Conservation (phyloP, 805 yeast species). For the Yarrowia bubula region DNA sequence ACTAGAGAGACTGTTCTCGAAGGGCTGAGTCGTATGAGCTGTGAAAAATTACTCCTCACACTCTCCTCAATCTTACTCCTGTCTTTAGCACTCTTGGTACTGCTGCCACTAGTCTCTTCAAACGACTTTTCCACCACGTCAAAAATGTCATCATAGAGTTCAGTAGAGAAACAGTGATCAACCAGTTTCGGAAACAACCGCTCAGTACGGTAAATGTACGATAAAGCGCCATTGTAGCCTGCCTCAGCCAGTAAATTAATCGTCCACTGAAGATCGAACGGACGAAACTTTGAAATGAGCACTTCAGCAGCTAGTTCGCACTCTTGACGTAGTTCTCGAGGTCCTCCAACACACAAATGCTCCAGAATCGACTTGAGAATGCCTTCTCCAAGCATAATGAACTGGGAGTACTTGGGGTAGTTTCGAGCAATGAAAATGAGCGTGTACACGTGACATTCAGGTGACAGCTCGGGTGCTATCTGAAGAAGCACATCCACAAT, state of each 20-base stretch:
- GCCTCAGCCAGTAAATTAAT: constrained; percentile 53
- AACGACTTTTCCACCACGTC: constrained; percentile 32
- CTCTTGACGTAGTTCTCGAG: constrained; percentile 47
- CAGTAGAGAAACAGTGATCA: constrained; percentile 46
- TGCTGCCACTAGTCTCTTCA: constrained; percentile 9
- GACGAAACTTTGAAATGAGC: constrained; percentile 63
- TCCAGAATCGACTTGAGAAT: constrained; percentile 50
- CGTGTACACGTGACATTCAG: constrained; percentile 41
- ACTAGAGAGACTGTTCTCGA: constrained; percentile 35
- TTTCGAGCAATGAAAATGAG: constrained; percentile 76
- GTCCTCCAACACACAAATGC: constrained; percentile 45
- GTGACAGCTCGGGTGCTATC: constrained; percentile 44
- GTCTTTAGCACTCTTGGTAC: constrained; percentile 32
- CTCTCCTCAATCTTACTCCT: constrained; percentile 9
- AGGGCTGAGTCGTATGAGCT: constrained; percentile 11
- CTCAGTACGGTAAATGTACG: constrained; percentile 55
- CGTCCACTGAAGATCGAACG: constrained; percentile 51
- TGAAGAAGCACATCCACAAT: constrained; percentile 71
- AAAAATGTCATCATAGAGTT: constrained; percentile 18
- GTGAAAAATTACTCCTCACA: neutral
- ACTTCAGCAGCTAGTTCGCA: constrained; percentile 76
- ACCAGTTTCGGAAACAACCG: constrained; percentile 53
- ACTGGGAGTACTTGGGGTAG: constrained; percentile 82
- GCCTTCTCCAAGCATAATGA: constrained; percentile 66
- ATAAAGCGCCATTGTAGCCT: constrained; percentile 57